Percentiles rank a stretch among this genome's conserved stretches.
Evolutionary conservation across 2,329 filamentous ascomycete species (phyloP).

Genomic region (Alternaria hordeiaustralica): DNA sequence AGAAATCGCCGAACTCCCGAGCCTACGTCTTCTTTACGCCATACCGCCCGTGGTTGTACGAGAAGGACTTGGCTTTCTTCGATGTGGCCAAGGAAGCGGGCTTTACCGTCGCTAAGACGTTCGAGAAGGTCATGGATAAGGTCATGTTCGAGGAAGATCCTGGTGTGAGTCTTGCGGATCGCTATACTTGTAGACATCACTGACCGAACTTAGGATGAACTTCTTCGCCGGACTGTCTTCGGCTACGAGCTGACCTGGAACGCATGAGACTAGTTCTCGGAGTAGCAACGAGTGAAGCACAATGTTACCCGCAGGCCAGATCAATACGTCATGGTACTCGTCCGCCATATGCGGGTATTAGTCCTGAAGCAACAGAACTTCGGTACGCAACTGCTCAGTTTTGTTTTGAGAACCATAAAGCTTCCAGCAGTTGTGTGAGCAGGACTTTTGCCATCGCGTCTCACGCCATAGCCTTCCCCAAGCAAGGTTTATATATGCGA

Average conservation of each 20-base stretch:
- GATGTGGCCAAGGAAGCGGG: constrained; percentile 73
- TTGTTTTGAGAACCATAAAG: neutral
- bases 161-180: constrained; percentile 60
- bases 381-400: neutral
- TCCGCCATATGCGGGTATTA: neutral
- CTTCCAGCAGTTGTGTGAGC: neutral
- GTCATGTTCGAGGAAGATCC: constrained; percentile 90
- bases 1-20: constrained; percentile 59
- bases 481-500: neutral
- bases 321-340: neutral
- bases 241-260: constrained; percentile 76
- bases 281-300: neutral
- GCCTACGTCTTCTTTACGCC: constrained; percentile 94
- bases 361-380: neutral
- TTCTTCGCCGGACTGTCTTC: constrained; percentile 80
- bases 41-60: constrained; percentile 87
- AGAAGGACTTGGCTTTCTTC: constrained; percentile 88
- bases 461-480: neutral
- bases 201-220: constrained; percentile 65
- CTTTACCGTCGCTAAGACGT: constrained; percentile 77
- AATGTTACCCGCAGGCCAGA: neutral
- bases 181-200: neutral
- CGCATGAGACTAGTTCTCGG: constrained; percentile 4
- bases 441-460: neutral
- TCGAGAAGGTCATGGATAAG: constrained; percentile 82